A percentile compares a stretch with the other conserved stretches of the same genome.
Evolutionary conservation across 106 monocot species (phyloP).

Genomic region (Amphibolis antarctica): DNA sequence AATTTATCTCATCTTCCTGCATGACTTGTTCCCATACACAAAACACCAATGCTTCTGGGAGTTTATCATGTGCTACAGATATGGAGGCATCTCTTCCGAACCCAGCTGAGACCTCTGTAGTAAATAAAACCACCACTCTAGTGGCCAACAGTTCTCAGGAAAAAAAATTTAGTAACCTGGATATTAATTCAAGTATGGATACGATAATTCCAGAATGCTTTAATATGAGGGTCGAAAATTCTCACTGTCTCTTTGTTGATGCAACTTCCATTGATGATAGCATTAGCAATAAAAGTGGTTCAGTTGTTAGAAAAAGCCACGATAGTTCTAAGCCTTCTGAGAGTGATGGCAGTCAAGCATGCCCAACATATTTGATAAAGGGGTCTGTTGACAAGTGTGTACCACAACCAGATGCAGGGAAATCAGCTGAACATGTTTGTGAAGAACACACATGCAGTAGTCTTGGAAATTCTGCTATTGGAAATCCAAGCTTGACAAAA

Average conservation of each 20-base stretch:
- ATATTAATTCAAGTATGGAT: background rate
- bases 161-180: slow-evolving; percentile 8
- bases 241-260: slow-evolving; percentile 9
- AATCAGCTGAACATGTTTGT: slow-evolving; percentile 6
- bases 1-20: slow-evolving; percentile 21
- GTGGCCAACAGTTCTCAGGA: slow-evolving; percentile 7
- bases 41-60: slow-evolving; percentile 5
- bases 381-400: background rate
- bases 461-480: slow-evolving; percentile 14
- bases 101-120: background rate
- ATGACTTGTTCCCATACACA: slow-evolving; percentile 13
- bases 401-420: slow-evolving; percentile 18
- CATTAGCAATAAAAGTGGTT: slow-evolving; percentile 11
- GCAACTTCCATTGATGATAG: slow-evolving; percentile 2
- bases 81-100: slow-evolving; percentile 12
- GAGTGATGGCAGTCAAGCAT: background rate
- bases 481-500: slow-evolving; percentile 3
- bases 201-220: background rate
- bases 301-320: slow-evolving; percentile 2
- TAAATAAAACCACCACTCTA: slow-evolving; percentile 6
- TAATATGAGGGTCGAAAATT: slow-evolving; percentile 9
- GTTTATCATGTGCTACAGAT: slow-evolving; percentile 9
- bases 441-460: slow-evolving; percentile 2
- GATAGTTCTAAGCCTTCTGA: slow-evolving; percentile 7
- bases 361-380: slow-evolving; percentile 3